phyloP scores from a whole-genome alignment of 345 rosid species.

The Psidium friedrichsthalianum region DNA sequence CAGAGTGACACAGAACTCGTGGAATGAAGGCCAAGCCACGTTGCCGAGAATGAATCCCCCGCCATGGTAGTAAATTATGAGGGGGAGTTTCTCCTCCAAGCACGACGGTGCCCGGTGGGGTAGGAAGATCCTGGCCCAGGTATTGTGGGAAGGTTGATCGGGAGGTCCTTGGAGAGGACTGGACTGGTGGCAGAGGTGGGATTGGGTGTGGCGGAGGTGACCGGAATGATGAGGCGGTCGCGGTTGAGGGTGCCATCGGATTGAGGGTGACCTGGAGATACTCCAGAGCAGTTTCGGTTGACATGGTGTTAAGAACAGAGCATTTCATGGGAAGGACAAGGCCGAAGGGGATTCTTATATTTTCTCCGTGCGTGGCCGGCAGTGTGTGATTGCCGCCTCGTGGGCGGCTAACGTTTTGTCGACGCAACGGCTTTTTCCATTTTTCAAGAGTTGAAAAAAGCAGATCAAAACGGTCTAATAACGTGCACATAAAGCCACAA shows the following conservation, averaged over 20 bases:
- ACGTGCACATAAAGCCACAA: neutral
- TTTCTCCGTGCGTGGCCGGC: neutral
- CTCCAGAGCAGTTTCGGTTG: constrained; percentile 4
- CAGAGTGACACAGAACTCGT: constrained; percentile 26
- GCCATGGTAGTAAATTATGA: constrained; percentile 47
- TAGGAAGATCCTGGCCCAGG: constrained; percentile 22
- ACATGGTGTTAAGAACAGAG: neutral
- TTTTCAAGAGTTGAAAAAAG: neutral
- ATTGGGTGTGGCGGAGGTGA: constrained; percentile 10
- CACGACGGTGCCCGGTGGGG: constrained; percentile 4
- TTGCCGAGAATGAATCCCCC: constrained; percentile 45
- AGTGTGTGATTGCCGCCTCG: neutral
- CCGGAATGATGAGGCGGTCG: neutral
- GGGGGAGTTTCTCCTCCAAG: constrained; percentile 26
- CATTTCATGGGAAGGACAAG: neutral
- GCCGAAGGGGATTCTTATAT: neutral
- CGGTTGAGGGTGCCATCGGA: constrained; percentile 19
- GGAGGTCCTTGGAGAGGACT: constrained; percentile 23
- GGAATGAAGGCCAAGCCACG: constrained; percentile 1
- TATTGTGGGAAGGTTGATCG: constrained; percentile 12
- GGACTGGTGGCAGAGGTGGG: neutral
- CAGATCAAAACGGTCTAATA: neutral
- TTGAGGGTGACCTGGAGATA: constrained; percentile 13
- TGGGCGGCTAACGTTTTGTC: neutral
- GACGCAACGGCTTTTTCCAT: neutral